Conservation (phyloP, 148 eudicot genomes). For the Agrostemma githago region DNA sequence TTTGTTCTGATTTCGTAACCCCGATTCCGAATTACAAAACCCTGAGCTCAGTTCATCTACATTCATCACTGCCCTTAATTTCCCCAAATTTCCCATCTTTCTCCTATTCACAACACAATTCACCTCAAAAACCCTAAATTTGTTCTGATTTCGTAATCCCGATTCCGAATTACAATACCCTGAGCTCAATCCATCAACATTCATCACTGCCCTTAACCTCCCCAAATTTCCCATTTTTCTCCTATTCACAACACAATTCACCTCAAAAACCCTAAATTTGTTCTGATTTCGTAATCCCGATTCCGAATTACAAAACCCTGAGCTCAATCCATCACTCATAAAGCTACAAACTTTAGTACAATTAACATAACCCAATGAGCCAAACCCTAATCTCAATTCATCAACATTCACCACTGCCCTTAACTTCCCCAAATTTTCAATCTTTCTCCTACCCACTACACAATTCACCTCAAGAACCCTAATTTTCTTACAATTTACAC, state of each 20-base stretch:
- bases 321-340: slow-evolving; percentile 11
- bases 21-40: slow-evolving; percentile 21
- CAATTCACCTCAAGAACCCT: too few species aligned
- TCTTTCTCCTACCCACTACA: too few species aligned
- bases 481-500: neutral
- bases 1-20: slow-evolving; percentile 3
- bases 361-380: slow-evolving; percentile 7
- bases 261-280: slow-evolving; percentile 7
- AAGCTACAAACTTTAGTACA: slow-evolving; percentile 9
- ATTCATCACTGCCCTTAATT: slow-evolving; percentile 45
- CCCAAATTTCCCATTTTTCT: slow-evolving; percentile 2
- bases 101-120: too few species aligned
- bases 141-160: slow-evolving; percentile 3
- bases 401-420: too few species aligned
- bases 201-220: slow-evolving; percentile 44
- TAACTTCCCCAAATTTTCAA: too few species aligned
- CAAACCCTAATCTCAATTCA: neutral
- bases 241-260: too few species aligned
- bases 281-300: slow-evolving; percentile 19
- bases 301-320: neutral
- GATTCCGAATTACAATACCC: slow-evolving; percentile 26
- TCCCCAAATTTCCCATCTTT: slow-evolving; percentile 16
- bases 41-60: slow-evolving; percentile 38
- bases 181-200: slow-evolving; percentile 22
- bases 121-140: slow-evolving; percentile 13